Percentiles rank a stretch among this genome's conserved stretches.
Conservation (phyloP, 495 filamentous ascomycete genomes). For the Thermochaetoides thermophila region DNA sequence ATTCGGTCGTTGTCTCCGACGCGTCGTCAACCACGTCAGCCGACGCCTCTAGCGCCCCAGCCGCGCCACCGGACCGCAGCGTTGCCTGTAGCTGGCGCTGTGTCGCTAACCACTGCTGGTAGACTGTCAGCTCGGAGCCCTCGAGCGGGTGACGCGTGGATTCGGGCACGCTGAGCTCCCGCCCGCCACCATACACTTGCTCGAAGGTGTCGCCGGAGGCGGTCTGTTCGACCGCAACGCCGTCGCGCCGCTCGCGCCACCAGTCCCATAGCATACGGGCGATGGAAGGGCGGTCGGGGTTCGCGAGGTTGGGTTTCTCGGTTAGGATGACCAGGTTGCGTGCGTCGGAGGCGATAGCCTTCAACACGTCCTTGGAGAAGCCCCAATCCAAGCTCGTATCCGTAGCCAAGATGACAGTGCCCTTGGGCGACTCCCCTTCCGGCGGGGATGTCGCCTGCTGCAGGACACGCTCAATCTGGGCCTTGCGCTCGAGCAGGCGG, state of each 20-base stretch:
- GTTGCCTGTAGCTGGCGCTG: slow-evolving; percentile 66
- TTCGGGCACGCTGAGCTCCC: slow-evolving; percentile 42
- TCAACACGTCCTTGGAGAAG: slow-evolving; percentile 78
- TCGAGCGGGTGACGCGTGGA: slow-evolving; percentile 49
- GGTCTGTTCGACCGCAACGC: slow-evolving; percentile 43
- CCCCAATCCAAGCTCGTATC: slow-evolving; percentile 89
- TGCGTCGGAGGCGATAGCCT: slow-evolving; percentile 52
- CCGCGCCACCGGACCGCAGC: slow-evolving; percentile 48
- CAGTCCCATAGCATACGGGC: slow-evolving; percentile 53
- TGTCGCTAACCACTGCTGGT: slow-evolving; percentile 81
- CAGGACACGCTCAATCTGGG: slow-evolving; percentile 53
- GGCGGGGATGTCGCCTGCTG: slow-evolving; percentile 17
- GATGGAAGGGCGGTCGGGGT: slow-evolving; percentile 28
- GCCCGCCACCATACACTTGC: slow-evolving; percentile 49
- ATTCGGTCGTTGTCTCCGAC: slow-evolving; percentile 62
- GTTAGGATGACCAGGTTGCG: slow-evolving; percentile 78
- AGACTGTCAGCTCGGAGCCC: slow-evolving; percentile 57
- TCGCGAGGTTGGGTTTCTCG: slow-evolving; percentile 36
- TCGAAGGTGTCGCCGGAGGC: slow-evolving; percentile 46
- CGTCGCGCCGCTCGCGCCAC: slow-evolving; percentile 53
- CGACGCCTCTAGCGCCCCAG: slow-evolving; percentile 48
- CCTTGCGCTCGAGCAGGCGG: slow-evolving; percentile 60
- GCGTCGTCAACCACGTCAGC: slow-evolving; percentile 75
- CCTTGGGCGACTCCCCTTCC: slow-evolving; percentile 24
- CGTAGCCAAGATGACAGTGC: slow-evolving; percentile 78